A percentile compares a stretch with the other conserved stretches of the same genome.
Evolutionary conservation across 306 rosid genomes (phyloP).

Genomic region (Cicer bijugum): DNA sequence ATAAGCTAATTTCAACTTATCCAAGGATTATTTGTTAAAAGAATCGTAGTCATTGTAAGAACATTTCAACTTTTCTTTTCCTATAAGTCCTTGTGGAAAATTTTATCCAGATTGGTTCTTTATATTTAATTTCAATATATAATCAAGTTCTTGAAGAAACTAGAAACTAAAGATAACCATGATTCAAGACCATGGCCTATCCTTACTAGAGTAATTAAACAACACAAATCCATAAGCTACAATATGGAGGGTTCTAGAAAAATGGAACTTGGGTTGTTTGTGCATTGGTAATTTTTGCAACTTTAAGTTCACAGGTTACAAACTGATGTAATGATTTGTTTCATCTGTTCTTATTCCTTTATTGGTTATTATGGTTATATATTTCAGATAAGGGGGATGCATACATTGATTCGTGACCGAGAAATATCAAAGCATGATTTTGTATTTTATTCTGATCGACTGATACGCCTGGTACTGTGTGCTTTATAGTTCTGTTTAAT

Average conservation of each 20-base stretch:
- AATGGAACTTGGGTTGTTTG: conserved; percentile 6
- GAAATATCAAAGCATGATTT: conserved; percentile 96
- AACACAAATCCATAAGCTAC: conserved; percentile 9
- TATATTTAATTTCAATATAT: conserved; percentile 24
- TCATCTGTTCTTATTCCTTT: conserved; percentile 35
- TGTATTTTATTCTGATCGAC: conserved; percentile 95
- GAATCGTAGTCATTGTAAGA: neutral
- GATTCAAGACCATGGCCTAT: neutral
- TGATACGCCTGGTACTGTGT: conserved; percentile 80
- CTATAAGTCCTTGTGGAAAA: neutral
- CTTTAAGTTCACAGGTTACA: conserved; percentile 18
- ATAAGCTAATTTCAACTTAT: neutral
- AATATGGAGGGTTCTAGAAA: neutral
- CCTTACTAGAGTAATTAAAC: neutral
- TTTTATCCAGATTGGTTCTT: neutral
- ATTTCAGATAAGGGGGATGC: conserved; percentile 95
- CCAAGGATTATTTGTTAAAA: neutral
- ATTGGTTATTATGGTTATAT: conserved; percentile 47
- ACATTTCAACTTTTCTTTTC: neutral
- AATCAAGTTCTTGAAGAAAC: conserved; percentile 8
- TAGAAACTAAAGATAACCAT: conserved; percentile 8
- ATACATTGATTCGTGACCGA: conserved; percentile 85
- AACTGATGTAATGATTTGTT: conserved; percentile 30
- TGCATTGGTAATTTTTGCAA: conserved; percentile 29
- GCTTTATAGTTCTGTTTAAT: conserved; percentile 26